Evolutionary conservation across 306 rosid species (phyloP), one percentile per base, ranked within the genome.

Genomic region (Lupinus albus): DNA sequence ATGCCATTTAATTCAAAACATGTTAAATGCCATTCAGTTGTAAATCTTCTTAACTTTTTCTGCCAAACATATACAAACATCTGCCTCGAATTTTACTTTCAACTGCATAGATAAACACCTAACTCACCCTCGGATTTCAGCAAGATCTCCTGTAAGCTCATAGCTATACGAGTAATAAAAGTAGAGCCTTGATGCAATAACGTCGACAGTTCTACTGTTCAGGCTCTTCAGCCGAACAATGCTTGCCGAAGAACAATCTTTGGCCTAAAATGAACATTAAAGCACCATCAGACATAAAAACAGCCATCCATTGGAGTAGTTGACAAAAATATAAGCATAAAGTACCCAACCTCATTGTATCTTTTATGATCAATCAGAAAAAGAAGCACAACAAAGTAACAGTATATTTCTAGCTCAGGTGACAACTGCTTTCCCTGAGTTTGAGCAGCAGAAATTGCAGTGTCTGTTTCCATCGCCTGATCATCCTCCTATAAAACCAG

Each of bases 391-490:
- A 90, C 87, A 79, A 93, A 83, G 80, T 88, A 88, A 82, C 85
- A 88, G 80, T 75, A 93, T 55, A 93, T 90, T 87, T 93, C 99
- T 41, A 90, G 81, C 87, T 93, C 99, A 10, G 96, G 99, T 67
- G 84, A 72, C 47, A 82, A 67, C 66, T 88, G 97, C 38, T 93
- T 93, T 15, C 72, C 45, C 0, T 83, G 77, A 61, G 80, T 77
- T 72, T 82, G 97, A 73, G 84, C 73, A 15, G 86, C 81, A 42
- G 96, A 87, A 7, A 96, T 82, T 47, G 88, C 94, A 1, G 91
- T 85, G 42, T 93, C 97, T 41, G 90, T 94, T 36, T 90, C 99
- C 99, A 93, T 93, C 68, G 88, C 99, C 11, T 82, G 89, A n/a
- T 83, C 99, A 51, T 82, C 90, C 0, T 86, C 99, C 99, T 93